Base-by-base conservation (phyloP, 352 stramenopile species). In the Halophytophthora batemanensis region DNA sequence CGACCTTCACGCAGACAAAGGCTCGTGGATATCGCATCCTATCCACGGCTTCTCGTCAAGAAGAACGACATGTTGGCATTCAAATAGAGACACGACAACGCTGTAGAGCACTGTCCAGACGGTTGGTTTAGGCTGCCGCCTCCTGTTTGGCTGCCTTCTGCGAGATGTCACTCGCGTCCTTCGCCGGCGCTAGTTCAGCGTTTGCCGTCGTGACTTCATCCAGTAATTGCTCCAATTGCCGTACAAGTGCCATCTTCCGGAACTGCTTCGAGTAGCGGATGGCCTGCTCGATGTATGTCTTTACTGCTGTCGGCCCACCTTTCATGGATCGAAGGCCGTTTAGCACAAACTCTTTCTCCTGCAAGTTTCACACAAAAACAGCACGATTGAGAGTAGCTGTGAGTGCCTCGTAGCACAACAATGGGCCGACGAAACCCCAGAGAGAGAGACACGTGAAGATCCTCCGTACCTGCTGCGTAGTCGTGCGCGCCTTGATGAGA, bases 281-380 rank as follows among this genome's bases (percentile, higher is more conserved):
- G 1, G 82, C 79, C 59, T 90, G 77, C 19, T 74, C 46, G 6
- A 90, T 83, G 53, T 93, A 92, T 18, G 82, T 90, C 38, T 77
- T 68, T 25, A 78, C 66, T 17, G 81, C 72, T 19, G 66, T 62
- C 11, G 74, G 66, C 0, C 82, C 74, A 2, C 81, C 81, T 53
- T 87, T 85, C 76, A 92, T 90, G n/a, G 74, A 71, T 3, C 63
- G 60, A 29, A 93, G 62, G 22, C 71, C 79, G 41, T 66, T 83
- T 25, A 90, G 61, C 47, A 93, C 70, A 57, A 93, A 93, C 42
- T 90, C 79, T 43, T 87, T 74, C 45, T 93, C 82, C 79, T 90
- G 31, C 1, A 53, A 7, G 64, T 19, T 34, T 23, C 19, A 38
- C 33, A 38, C 11, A 23, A 46, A 50, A 35, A 29, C 17, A 44